Conservation (phyloP, 2,329 filamentous ascomycete genomes). For the Penicillium sp. region DNA sequence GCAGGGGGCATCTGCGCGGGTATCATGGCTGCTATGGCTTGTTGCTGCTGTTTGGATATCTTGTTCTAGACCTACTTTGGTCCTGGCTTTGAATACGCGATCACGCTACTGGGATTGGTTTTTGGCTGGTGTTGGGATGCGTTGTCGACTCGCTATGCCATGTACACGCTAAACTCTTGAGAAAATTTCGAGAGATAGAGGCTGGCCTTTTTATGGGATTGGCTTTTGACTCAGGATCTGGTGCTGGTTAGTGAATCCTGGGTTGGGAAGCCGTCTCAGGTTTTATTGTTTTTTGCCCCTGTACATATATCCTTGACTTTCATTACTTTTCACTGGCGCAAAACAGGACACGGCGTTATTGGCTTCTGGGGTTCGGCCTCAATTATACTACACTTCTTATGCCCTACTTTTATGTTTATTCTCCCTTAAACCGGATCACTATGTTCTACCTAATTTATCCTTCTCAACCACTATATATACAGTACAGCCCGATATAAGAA, state of each 20-base stretch:
- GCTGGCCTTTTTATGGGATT: neutral
- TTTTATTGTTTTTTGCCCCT: neutral
- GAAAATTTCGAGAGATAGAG: neutral
- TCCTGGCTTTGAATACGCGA: neutral
- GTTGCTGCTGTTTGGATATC: conserved; percentile 52
- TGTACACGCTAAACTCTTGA: neutral
- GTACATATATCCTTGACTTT: conserved; percentile 16
- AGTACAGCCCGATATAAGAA: too few relatives aligned
- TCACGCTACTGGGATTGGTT: neutral
- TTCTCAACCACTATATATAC: neutral
- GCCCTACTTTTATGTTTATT: neutral
- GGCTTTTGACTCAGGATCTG: neutral
- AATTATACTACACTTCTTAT: conserved; percentile 11
- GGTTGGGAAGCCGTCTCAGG: neutral
- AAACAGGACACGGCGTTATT: conserved; percentile 13
- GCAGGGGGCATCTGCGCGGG: conserved; percentile 48
- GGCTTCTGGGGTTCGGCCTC: neutral
- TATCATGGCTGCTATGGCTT: conserved; percentile 48
- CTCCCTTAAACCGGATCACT: neutral
- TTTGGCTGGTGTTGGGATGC: neutral
- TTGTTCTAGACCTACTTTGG: conserved; percentile 34
- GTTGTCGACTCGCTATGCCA: neutral
- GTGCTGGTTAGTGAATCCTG: neutral
- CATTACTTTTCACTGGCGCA: conserved; percentile 14
- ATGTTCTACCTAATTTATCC: neutral